Percentiles rank a stretch among this genome's conserved stretches.
Conservation (phyloP, 768 basidiomycete genomes). For the Hygrocybe coccinea region DNA sequence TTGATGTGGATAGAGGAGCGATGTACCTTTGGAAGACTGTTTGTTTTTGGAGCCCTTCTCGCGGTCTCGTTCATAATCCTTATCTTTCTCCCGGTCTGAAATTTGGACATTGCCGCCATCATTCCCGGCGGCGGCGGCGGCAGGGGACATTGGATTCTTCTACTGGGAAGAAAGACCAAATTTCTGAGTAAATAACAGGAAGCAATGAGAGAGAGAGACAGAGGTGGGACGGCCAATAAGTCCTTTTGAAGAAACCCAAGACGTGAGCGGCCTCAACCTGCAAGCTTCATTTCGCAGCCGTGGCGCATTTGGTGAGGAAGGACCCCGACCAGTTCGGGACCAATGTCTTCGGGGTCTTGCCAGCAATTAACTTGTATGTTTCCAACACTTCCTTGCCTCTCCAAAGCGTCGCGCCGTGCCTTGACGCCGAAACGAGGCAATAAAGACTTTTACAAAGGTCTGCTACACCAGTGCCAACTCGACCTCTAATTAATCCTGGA, state of each 20-base stretch:
- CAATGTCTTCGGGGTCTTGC: too few relatives aligned
- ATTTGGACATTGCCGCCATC: background rate
- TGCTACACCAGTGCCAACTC: slow-evolving; percentile 11
- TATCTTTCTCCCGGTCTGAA: slow-evolving; percentile 5
- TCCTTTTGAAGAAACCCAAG: too few relatives aligned
- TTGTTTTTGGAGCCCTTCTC: slow-evolving; percentile 8
- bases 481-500: background rate
- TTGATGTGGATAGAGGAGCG: background rate
- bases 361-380: slow-evolving; percentile 42
- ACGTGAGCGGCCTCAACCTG: too few relatives aligned
- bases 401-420: slow-evolving; percentile 80
- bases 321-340: too few relatives aligned
- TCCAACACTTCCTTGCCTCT: slow-evolving; percentile 60
- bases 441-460: slow-evolving; percentile 97
- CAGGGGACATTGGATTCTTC: background rate
- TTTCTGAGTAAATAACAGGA: too few relatives aligned
- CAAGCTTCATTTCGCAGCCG: too few relatives aligned
- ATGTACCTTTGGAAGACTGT: slow-evolving; percentile 8
- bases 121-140: background rate
- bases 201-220: too few relatives aligned
- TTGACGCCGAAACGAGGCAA: slow-evolving; percentile 85
- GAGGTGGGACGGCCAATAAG: too few relatives aligned
- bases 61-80: slow-evolving; percentile 6
- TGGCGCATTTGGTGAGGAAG: too few relatives aligned
- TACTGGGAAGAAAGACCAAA: background rate